Conservation (phyloP, 331 rosid genomes). For the Malus hybrid region DNA sequence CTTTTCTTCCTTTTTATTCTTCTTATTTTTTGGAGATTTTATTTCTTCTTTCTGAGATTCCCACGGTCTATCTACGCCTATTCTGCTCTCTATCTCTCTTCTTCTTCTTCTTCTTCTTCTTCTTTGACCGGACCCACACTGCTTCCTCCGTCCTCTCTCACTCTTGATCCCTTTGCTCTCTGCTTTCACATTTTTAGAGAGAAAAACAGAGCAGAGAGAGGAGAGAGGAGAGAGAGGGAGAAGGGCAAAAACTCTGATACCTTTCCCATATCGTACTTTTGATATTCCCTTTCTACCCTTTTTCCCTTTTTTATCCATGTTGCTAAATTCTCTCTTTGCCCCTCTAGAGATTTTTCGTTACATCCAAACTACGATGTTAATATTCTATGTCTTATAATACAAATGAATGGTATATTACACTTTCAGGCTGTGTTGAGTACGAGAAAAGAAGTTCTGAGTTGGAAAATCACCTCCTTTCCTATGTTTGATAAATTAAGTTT, state of each 20-base stretch:
- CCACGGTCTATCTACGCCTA: constrained; percentile 52
- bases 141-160: constrained; percentile 10
- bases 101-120: constrained; percentile 6
- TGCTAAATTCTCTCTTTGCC: background rate
- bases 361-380: background rate
- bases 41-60: constrained; percentile 27
- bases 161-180: background rate
- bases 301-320: too few species aligned
- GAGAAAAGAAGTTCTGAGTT: background rate
- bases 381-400: too few species aligned
- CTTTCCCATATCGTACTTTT: background rate
- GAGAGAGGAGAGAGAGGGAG: background rate
- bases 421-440: too few species aligned
- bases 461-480: background rate
- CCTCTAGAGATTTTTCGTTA: background rate
- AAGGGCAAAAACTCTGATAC: background rate
- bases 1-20: background rate
- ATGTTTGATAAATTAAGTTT: background rate
- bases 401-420: background rate
- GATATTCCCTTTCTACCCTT: background rate
- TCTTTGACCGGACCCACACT: constrained; percentile 5
- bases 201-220: too few species aligned
- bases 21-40: background rate
- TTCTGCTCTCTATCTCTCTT: constrained; percentile 16
- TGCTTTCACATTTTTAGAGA: background rate